phyloP scores from a whole-genome alignment of 805 yeast genomes.

The Trichomonascus vanleenenianus region DNA sequence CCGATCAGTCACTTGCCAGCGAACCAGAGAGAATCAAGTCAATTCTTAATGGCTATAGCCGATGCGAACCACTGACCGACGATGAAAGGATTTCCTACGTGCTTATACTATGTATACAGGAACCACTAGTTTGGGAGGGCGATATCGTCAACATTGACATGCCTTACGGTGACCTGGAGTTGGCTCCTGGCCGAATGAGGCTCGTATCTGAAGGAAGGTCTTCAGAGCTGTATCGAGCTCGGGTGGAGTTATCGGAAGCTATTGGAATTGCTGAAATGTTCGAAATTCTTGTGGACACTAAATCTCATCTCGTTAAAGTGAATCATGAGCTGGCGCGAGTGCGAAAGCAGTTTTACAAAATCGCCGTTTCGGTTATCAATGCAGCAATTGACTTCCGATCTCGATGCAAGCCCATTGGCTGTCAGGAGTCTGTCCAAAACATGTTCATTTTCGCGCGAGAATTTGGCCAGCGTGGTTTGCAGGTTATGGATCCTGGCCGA shows the following conservation, averaged over 20 bases:
- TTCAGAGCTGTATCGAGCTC: conserved; percentile 45
- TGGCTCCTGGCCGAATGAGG: conserved; percentile 61
- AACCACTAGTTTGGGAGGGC: conserved; percentile 91
- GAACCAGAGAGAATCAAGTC: conserved; percentile 29
- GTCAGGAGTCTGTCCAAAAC: conserved; percentile 70
- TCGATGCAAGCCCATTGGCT: conserved; percentile 49
- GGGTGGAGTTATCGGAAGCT: conserved; percentile 48
- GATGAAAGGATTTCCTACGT: conserved; percentile 50
- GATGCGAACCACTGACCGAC: conserved; percentile 20
- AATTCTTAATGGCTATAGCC: conserved; percentile 26
- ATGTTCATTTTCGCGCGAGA: conserved; percentile 75
- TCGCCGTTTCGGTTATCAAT: conserved; percentile 58
- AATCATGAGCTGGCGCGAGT: conserved; percentile 64
- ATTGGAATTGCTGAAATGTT: conserved; percentile 44
- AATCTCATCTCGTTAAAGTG: conserved; percentile 65
- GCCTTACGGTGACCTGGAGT: conserved; percentile 34
- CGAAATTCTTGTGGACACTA: conserved; percentile 45
- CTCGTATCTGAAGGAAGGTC: conserved; percentile 66
- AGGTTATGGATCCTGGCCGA: conserved; percentile 53
- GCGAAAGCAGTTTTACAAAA: conserved; percentile 57
- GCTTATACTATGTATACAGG: conserved; percentile 65
- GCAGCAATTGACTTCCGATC: conserved; percentile 45
- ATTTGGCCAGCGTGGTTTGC: conserved; percentile 63
- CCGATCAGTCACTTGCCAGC: conserved; percentile 47
- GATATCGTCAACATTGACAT: conserved; percentile 47